Conservation (phyloP, 83 land plant species). For the Picea mariana region DNA sequence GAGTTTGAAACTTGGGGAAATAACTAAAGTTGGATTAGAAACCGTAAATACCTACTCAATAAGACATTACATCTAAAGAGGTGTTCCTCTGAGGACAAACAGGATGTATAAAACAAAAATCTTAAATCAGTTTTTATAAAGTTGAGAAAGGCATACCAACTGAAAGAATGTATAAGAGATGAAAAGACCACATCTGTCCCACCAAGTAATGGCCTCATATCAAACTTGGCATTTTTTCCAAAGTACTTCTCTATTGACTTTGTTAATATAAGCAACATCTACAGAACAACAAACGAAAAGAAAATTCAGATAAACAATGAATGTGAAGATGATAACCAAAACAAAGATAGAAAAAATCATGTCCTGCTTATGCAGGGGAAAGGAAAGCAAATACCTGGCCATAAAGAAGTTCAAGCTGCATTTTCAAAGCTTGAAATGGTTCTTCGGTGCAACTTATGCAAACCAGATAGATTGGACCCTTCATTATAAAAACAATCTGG, state of each 20-base stretch:
- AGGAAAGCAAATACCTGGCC: no score
- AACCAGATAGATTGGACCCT: no score
- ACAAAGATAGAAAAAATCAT: background rate
- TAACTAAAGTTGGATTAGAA: background rate
- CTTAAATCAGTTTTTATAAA: slow-evolving; percentile 14
- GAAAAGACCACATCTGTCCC: slow-evolving; percentile 55
- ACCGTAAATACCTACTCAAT: background rate
- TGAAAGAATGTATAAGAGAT: slow-evolving; percentile 49
- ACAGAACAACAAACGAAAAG: slow-evolving; percentile 10
- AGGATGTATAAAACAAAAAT: background rate
- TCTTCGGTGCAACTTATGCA: no score
- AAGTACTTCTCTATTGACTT: slow-evolving; percentile 53
- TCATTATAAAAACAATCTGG: no score
- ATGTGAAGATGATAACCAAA: background rate
- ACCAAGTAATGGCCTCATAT: slow-evolving; percentile 56
- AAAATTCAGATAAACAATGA: background rate
- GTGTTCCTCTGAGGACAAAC: background rate
- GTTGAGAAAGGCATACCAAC: slow-evolving; percentile 36
- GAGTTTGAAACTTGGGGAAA: background rate
- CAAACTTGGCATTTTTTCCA: slow-evolving; percentile 50
- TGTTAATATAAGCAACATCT: slow-evolving; percentile 52
- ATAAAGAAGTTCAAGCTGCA: no score
- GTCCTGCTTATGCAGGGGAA: no score
- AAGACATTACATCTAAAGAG: background rate
- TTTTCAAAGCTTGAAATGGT: no score